Evolutionary conservation across 805 yeast genomes (phyloP), one percentile per base, ranked within the genome.

Genomic region (Suhomyces canberraensis): DNA sequence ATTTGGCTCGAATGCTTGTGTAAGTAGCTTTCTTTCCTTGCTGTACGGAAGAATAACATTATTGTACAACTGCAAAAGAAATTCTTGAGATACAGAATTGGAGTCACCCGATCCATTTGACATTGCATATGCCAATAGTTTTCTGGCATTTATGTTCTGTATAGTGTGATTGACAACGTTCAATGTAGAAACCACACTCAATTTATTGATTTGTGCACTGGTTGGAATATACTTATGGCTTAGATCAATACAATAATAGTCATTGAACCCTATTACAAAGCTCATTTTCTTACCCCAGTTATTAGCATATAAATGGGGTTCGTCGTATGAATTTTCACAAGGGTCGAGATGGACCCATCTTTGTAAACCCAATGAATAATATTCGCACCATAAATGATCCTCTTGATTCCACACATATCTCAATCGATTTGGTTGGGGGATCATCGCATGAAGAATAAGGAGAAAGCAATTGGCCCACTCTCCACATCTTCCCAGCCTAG

Each of bases 261-360:
- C 69, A 31, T 80, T 73, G 36, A 83, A 71, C 0, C 87, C 96
- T 38, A 91, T 64, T 2, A 80, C 84, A 60, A 86, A 88, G 35
- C 95, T 84, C 97, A 91, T 91, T 41, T 78, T 78, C 61, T 91
- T 91, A 21, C 91, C 95, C 97, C 98, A 90, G 29, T 95, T 95
- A 26, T 73, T 69, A 32, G 81, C 75, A 52, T 90, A 90, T 11
- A 89, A 63, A 16, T 67, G 55, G 0, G 97, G 97, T 42, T 86
- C 77, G 57, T 91, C 95, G 60, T 71, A 88, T 0, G 90, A 80
- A 32, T 78, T 81, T 49, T 90, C 98, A 56, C 98, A 91, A 7
- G 87, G 76, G 51, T 90, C 98, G 13, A 85, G 64, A 58, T 91
- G 98, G 14, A 90, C 70, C 97, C 98, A 91, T 37, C 88, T 60